Evolutionary conservation across 1,284 basidiomycete species (phyloP), one percentile per base, ranked within the genome.

Genomic region (Entoloma clypeatum): DNA sequence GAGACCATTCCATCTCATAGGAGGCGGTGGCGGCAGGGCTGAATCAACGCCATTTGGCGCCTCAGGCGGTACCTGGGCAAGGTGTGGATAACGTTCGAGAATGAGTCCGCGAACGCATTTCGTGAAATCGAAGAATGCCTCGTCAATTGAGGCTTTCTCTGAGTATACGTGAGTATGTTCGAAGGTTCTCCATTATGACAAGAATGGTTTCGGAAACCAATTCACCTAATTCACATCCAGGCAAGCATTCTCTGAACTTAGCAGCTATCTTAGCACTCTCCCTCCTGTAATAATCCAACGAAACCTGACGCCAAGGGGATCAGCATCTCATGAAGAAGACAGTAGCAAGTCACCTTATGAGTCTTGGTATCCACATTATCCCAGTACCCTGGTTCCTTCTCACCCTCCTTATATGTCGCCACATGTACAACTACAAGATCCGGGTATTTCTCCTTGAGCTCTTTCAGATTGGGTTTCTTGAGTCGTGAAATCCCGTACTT

Each of bases 401-500:
- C 91, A 3, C 93, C 94, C 53, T 94, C 90, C 59, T 81, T 86
- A 64, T 88, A 97, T 5, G 95, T 98, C 18, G 94, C 92, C 29
- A 97, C 93, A 66, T 99, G 95, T 10, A 96, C 86, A 5, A 91
- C 80, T 28, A 81, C 69, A 3, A 99, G 68, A 35, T 90, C 67
- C 0, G 94, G 93, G 61, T 94, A 99, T 48, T 81, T 77, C 60
- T 87, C 84, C 62, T 82, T 78, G 5, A 93, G 89, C 36, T 93
- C 87, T 47, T 79, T 75, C 44, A 86, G 61, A 46, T 79, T 75
- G 43, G 86, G 63, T 63, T 79, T 86, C 60, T 79, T 79, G 78
- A 88, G 81, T 17, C 93, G 70, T 14, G 88, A 90, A 56, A 99
- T 94, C 4, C 72, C 94, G 55, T 76, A 95, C 56, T 82, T 83